Evolutionary conservation across 2,329 filamentous ascomycete genomes (phyloP).

Genomic region (Penicillium sp.): DNA sequence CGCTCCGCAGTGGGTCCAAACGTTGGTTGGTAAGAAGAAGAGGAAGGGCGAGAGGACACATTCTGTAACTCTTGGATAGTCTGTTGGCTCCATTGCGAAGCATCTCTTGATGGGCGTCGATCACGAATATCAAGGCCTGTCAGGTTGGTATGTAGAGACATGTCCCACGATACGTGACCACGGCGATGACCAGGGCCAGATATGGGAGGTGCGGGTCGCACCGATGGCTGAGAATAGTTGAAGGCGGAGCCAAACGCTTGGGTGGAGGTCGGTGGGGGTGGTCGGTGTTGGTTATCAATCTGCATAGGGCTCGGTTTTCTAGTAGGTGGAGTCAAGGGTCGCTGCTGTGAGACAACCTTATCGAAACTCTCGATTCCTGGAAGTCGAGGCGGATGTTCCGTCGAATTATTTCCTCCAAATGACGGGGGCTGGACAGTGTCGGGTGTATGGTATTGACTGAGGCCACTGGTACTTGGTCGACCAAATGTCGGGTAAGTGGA

Average conservation of each 20-base stretch:
- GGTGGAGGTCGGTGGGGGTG: constrained; percentile 32
- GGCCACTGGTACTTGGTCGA: constrained; percentile 69
- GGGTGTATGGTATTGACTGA: constrained; percentile 76
- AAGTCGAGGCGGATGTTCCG: constrained; percentile 67
- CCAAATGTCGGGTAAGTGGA: constrained; percentile 66
- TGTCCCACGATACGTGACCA: constrained; percentile 55
- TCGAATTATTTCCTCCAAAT: constrained; percentile 56
- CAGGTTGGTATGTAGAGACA: constrained; percentile 49
- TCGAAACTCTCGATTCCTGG: constrained; percentile 94
- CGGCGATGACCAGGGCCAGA: constrained; percentile 50
- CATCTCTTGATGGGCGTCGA: constrained; percentile 40
- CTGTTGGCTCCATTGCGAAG: constrained; percentile 50
- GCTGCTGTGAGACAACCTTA: constrained; percentile 64
- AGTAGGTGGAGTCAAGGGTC: constrained; percentile 65
- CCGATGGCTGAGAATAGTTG: constrained; percentile 37
- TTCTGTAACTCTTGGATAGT: constrained; percentile 47
- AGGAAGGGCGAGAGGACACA: constrained; percentile 40
- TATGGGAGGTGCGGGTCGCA: constrained; percentile 45
- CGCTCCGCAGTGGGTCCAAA: constrained; percentile 30
- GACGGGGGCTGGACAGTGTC: constrained; percentile 61
- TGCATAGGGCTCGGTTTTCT: constrained; percentile 77
- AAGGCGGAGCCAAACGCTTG: constrained; percentile 40
- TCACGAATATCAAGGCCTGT: constrained; percentile 49
- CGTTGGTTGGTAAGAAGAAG: constrained; percentile 38
- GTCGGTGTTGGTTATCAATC: constrained; percentile 60